Conservation (phyloP, 2,329 filamentous ascomycete genomes). For the Diplodia seriata region DNA sequence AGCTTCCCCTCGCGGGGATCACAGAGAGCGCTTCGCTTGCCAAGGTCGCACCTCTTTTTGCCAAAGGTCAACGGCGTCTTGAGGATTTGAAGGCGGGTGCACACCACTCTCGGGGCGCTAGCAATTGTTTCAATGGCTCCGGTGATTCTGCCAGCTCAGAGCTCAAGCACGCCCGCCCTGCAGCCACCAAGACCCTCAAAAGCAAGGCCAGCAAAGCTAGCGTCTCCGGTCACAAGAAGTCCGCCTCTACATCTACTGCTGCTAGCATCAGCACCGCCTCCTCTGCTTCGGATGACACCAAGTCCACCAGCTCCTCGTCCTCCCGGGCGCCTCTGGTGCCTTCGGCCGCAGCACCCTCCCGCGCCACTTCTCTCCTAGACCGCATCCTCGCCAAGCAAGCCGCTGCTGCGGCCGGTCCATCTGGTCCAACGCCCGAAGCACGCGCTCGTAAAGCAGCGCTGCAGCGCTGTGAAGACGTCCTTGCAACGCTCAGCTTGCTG, state of each 20-base stretch:
- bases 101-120: slow-evolving; percentile 37
- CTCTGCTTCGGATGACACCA: slow-evolving; percentile 21
- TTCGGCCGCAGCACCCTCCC: slow-evolving; percentile 40
- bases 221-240: slow-evolving; percentile 14
- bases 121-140: slow-evolving; percentile 2
- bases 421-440: slow-evolving; percentile 51
- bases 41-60: slow-evolving; percentile 64
- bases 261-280: not conserved
- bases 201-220: slow-evolving; percentile 25
- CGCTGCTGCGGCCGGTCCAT: slow-evolving; percentile 46
- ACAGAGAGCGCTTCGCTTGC: slow-evolving; percentile 59
- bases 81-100: slow-evolving; percentile 71
- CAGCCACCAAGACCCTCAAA: slow-evolving; percentile 8
- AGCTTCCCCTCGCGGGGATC: slow-evolving; percentile 64
- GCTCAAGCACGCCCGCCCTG: slow-evolving; percentile 5
- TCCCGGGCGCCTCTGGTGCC: slow-evolving; percentile 38
- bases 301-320: slow-evolving; percentile 11
- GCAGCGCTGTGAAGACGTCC: slow-evolving; percentile 55
- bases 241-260: not conserved
- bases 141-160: not conserved
- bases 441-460: slow-evolving; percentile 56
- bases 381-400: slow-evolving; percentile 60
- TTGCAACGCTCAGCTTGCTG: slow-evolving; percentile 53
- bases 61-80: slow-evolving; percentile 73
- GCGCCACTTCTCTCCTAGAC: slow-evolving; percentile 56